A percentile compares a stretch with the other conserved stretches of the same genome.
phyloP scores from a whole-genome alignment of 2,329 filamentous ascomycete genomes.

The Aspergillus uvarum region DNA sequence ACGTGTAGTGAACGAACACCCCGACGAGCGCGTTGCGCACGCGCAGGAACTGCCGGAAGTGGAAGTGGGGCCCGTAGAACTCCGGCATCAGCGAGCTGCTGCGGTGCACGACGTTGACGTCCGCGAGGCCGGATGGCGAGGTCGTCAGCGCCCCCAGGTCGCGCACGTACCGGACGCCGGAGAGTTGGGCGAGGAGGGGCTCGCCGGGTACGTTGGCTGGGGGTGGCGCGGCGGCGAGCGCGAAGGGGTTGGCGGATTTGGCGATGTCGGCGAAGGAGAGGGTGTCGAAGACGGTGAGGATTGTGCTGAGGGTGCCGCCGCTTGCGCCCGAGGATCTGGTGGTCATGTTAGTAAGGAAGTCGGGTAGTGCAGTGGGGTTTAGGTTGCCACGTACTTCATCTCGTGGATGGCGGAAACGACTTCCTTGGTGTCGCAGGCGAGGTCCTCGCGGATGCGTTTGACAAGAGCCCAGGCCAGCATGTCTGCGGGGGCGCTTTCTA shows the following conservation, averaged over 20 bases:
- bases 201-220: constrained; percentile 33
- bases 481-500: constrained; percentile 63
- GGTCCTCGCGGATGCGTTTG: constrained; percentile 52
- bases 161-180: constrained; percentile 55
- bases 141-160: constrained; percentile 61
- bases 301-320: constrained; percentile 65
- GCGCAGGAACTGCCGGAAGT: constrained; percentile 57
- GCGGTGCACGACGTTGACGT: constrained; percentile 59
- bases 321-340: constrained; percentile 47
- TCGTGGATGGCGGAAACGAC: constrained; percentile 56
- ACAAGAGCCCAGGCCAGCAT: constrained; percentile 54
- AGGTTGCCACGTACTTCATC: constrained; percentile 44
- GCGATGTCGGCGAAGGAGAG: constrained; percentile 48
- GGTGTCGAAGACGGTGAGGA: constrained; percentile 56
- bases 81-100: constrained; percentile 58
- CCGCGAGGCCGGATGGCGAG: constrained; percentile 52
- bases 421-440: constrained; percentile 51
- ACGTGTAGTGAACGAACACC: constrained; percentile 49
- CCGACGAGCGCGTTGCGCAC: constrained; percentile 52
- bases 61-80: constrained; percentile 60
- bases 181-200: constrained; percentile 31
- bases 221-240: constrained; percentile 47
- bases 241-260: constrained; percentile 52
- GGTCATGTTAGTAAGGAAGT: constrained; percentile 10
- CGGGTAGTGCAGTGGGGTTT: constrained; percentile 9